Conservation (phyloP, 2,329 filamentous ascomycete species). For the Aspergillus intermedius region DNA sequence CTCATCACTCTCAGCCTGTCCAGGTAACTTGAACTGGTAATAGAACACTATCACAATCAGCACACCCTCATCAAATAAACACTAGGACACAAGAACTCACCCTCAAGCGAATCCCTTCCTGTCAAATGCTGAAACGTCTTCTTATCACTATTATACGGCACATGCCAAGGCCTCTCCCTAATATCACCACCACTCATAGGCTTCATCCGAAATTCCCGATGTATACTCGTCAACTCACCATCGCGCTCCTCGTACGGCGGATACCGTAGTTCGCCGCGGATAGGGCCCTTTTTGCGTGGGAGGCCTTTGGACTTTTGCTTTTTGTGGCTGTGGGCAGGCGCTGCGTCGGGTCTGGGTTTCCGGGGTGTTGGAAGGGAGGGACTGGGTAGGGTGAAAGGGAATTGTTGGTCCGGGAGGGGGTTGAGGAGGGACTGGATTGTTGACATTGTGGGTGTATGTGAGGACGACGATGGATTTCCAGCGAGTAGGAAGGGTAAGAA, state of each 20-base stretch:
- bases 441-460: constrained; percentile 44
- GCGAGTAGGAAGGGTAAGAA: not conserved
- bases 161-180: constrained; percentile 60
- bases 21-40: constrained; percentile 71
- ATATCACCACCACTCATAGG: constrained; percentile 57
- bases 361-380: constrained; percentile 39
- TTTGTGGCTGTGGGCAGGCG: constrained; percentile 20
- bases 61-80: no score
- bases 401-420: constrained; percentile 42
- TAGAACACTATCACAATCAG: constrained; percentile 34
- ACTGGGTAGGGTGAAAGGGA: constrained; percentile 26
- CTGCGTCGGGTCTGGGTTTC: constrained; percentile 26
- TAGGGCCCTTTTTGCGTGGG: constrained; percentile 55
- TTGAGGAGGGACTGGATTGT: constrained; percentile 63
- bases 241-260: constrained; percentile 65
- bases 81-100: constrained; percentile 38
- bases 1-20: constrained; percentile 46
- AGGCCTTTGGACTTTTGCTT: constrained; percentile 59
- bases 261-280: constrained; percentile 65
- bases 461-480: not conserved
- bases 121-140: constrained; percentile 83
- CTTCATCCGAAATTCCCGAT: constrained; percentile 59
- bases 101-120: constrained; percentile 79
- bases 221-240: constrained; percentile 49
- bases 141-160: constrained; percentile 92